phyloP scores from a whole-genome alignment of 768 basidiomycete species.

The Podaxis sp. region DNA sequence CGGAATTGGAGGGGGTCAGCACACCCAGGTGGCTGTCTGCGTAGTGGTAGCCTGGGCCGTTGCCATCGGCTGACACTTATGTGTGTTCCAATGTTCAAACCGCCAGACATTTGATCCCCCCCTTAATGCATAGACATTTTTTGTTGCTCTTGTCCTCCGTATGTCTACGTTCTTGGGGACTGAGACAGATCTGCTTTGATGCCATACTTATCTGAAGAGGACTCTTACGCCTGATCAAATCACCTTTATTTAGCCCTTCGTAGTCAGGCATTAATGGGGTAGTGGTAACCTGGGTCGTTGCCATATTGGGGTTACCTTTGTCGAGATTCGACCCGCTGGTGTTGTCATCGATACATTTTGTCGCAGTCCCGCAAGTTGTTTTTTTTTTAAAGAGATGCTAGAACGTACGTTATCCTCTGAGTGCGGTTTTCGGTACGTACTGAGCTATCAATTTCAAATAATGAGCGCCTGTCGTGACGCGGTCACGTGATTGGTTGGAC shows the following conservation, averaged over 20 bases:
- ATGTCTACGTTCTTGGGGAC: background rate
- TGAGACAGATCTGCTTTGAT: background rate
- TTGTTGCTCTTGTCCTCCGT: no score
- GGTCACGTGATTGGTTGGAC: constrained; percentile 9
- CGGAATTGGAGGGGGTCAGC: no score
- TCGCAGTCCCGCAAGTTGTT: no score
- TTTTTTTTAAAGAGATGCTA: background rate
- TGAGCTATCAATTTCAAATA: background rate
- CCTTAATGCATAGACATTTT: background rate
- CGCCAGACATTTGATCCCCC: background rate
- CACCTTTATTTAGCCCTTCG: background rate
- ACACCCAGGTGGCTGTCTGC: background rate
- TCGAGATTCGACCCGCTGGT: background rate
- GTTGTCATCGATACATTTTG: background rate
- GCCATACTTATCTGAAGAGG: no score
- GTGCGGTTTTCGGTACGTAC: no score
- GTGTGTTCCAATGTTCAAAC: background rate
- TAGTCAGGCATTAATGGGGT: constrained; percentile 13
- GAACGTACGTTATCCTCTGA: background rate
- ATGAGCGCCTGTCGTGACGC: background rate
- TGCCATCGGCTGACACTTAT: background rate
- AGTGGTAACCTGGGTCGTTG: constrained; percentile 16
- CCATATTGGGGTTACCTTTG: background rate
- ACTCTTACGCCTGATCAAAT: no score
- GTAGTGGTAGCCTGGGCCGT: constrained; percentile 14